Base-by-base conservation (phyloP, 2,329 filamentous ascomycete genomes). In the Salinomyces thailandicus region DNA sequence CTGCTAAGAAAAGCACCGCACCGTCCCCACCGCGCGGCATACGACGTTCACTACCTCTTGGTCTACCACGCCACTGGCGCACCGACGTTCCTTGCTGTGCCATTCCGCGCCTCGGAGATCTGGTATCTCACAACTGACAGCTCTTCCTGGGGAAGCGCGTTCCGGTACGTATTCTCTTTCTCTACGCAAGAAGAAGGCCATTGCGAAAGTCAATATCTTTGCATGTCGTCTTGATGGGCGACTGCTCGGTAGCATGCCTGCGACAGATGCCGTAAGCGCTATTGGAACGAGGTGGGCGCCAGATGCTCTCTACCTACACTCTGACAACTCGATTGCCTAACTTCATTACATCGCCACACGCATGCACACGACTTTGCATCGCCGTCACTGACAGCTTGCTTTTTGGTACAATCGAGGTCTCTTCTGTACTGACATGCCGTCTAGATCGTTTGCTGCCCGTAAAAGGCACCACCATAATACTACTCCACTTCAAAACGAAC, bases 121-220 rank as follows among this genome's bases (percentile, higher is more conserved):
- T 47, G 52, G 50, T 31, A 54, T 55, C 51, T 54, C 48, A 43
- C 53, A 49, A 51, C 37, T 53, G 22, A 42, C 43, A 44, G 42
- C 36, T 39, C 50, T 54, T 55, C 54, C 50, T 48, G 51, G 51
- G 32, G 54, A 54, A 51, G 49, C 22, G 45, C 53, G 37, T 39
- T 42, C 35, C 49, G 51, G 54, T 57, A 53, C 48, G 54, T 57
- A 39, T 33, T 35, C 18, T 42, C 30, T 37, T 38, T 35, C 28
- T 42, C 46, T 52, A 38, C 26, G 35, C 11, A 14, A 22, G 12
- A 3, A 33, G 35, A 16, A 24, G 33, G 34, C 37, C 35, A 11
- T 37, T 7, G n/a, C n/a, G n/a, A n/a, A n/a, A n/a, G n/a, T n/a
- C 15, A 36, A 33, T 18, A n/a, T 31, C 35, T 20, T 33, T 18